Base-by-base conservation (phyloP, 1,284 basidiomycete genomes). In the Polyporus tsugae region DNA sequence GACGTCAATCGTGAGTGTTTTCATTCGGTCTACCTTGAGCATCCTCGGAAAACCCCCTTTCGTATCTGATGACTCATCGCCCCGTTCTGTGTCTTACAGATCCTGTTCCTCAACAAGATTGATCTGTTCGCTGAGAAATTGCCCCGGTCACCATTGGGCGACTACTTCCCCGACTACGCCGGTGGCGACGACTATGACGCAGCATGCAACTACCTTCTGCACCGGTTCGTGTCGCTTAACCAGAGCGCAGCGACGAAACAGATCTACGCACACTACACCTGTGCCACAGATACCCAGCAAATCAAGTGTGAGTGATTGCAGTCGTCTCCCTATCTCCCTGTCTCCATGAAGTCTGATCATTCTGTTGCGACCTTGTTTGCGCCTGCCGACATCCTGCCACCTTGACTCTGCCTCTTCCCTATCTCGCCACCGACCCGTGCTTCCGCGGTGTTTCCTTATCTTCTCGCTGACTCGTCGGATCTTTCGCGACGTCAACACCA, bases 51-150 rank as follows among this genome's bases (percentile, higher is more conserved):
- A n/a, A 9, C 13, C 17, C 19, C 33, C 2, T 17, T 33, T 10
- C 55, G 6, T 15, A 36, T 36, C 5, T 6, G 19, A 25, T 62
- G 53, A 60, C 42, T 22, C 41, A 53, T 38, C 2, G 22, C 19
- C 52, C 55, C 35, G 25, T 4, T 25, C 53, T 64, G 42, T 65
- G 63, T 61, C 17, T 64, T 41, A 19, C 67, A 93, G 92, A 95
- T 95, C 74, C 82, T 95, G 60, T 96, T 96, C 89, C 82, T 96
- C 74, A 96, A 97, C 88, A 97, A 97, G 89, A 98, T 98, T 78
- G 97, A 99, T 82, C 83, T 99, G 65, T 98, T 99, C 83, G 92
- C 94, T 17, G 95, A 96, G 80, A 99, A 98, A 80, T 86, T 99
- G 6, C 93, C 94, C 1, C 84, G 90, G 64, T 97, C 95, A 61